Evolutionary conservation across 768 basidiomycete genomes (phyloP).

Genomic region (Rhizopogon rudus): DNA sequence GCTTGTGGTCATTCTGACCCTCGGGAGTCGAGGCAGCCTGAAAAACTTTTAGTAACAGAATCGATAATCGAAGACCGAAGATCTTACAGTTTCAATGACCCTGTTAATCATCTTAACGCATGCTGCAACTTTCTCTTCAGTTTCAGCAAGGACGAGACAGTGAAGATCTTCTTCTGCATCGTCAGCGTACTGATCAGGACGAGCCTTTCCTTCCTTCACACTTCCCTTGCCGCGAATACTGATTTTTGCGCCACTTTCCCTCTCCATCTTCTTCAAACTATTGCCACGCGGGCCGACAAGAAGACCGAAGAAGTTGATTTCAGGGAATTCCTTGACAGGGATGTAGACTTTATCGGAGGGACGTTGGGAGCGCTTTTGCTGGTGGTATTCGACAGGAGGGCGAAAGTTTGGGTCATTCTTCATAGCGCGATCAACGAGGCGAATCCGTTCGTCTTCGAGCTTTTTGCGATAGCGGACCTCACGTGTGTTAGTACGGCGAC

Average conservation of each 20-base stretch:
- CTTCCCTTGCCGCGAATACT: conserved; percentile 97
- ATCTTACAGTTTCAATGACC: conserved; percentile 92
- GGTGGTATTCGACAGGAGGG: conserved; percentile 94
- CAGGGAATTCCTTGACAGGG: conserved; percentile 98
- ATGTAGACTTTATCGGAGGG: conserved; percentile 99
- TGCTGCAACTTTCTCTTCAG: conserved; percentile 83
- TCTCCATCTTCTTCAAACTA: conserved; percentile 99
- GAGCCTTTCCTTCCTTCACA: conserved; percentile 97
- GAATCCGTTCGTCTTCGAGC: conserved; percentile 86
- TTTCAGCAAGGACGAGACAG: conserved; percentile 91
- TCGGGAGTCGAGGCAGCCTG: conserved; percentile 99
- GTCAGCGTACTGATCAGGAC: conserved; percentile 90
- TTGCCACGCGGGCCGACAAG: conserved; percentile 98
- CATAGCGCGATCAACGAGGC: conserved; percentile 92
- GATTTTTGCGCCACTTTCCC: conserved; percentile 97
- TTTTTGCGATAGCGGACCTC: conserved; percentile 98
- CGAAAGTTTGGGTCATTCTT: conserved; percentile 98
- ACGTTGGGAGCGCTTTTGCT: conserved; percentile 88
- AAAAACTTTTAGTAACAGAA: not conserved
- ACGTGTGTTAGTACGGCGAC: conserved; percentile 96
- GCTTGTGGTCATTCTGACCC: conserved; percentile 99
- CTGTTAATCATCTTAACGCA: conserved; percentile 96
- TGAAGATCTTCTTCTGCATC: conserved; percentile 99
- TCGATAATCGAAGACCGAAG: not conserved
- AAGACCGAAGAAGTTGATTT: conserved; percentile 99